phyloP scores from a whole-genome alignment of 148 eudicot genomes.

The Diospyros kaki region DNA sequence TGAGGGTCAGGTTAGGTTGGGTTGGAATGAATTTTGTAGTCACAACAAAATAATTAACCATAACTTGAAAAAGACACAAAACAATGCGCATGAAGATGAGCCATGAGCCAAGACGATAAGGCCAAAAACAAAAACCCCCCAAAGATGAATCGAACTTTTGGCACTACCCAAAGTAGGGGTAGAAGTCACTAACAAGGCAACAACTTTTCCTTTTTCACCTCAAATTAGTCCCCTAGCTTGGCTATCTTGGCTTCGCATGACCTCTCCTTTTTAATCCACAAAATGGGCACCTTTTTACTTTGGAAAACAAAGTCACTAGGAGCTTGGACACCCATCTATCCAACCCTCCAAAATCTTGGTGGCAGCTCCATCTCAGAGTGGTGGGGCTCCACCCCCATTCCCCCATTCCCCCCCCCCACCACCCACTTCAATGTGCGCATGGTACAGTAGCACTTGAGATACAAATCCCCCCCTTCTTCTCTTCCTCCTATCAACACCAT shows the following conservation, averaged over 20 bases:
- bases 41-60: too few relatives aligned
- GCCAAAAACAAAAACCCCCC: too few relatives aligned
- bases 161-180: not conserved
- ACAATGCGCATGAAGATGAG: too few relatives aligned
- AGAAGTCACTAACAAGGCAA: not conserved
- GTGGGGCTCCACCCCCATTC: slow-evolving; percentile 10
- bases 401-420: slow-evolving; percentile 9
- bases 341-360: not conserved
- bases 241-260: not conserved
- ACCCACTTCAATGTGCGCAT: slow-evolving; percentile 29
- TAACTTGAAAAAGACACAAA: too few relatives aligned
- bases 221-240: not conserved
- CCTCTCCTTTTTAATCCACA: not conserved
- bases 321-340: not conserved
- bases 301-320: not conserved
- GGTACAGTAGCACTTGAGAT: slow-evolving; percentile 29
- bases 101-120: too few relatives aligned
- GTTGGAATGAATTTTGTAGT: too few relatives aligned
- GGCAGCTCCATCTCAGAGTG: slow-evolving; percentile 1
- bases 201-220: not conserved
- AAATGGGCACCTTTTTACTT: not conserved
- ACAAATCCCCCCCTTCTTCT: not conserved
- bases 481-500: too few relatives aligned
- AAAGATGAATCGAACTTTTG: not conserved
- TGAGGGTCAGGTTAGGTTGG: too few relatives aligned